phyloP scores from a whole-genome alignment of 768 basidiomycete species.

The Terana coerulea region DNA sequence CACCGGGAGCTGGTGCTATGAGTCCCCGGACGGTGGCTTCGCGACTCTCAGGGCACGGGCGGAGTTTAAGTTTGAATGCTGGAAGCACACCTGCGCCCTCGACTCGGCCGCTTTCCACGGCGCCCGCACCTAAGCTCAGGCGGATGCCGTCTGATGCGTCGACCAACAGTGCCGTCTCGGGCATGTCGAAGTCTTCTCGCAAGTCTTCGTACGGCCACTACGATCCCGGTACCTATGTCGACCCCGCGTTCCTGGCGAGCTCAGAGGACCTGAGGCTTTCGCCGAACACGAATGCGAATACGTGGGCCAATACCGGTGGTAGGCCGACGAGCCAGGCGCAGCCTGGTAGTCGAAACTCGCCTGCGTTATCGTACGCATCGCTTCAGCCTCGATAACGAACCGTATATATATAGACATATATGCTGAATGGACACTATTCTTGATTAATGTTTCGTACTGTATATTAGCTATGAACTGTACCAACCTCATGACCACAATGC shows the following conservation, averaged over 20 bases:
- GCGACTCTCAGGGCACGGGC: conserved; percentile 20
- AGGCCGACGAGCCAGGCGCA: too few species aligned
- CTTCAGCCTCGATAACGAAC: background rate
- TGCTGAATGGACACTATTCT: background rate
- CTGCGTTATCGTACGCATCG: conserved; percentile 17
- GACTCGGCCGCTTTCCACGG: conserved; percentile 18
- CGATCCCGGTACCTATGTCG: conserved; percentile 21
- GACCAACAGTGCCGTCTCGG: conserved; percentile 19
- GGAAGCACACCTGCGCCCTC: conserved; percentile 24
- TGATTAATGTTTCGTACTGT: background rate
- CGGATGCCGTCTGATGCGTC: conserved; percentile 22
- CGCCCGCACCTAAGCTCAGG: conserved; percentile 9
- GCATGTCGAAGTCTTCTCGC: conserved; percentile 12
- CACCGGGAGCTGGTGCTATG: background rate
- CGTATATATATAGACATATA: too few species aligned
- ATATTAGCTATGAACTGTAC: background rate
- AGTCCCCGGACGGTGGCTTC: conserved; percentile 19
- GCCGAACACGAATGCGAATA: conserved; percentile 25
- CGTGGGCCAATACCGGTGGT: conserved; percentile 18
- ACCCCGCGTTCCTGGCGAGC: conserved; percentile 27
- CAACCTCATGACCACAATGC: too few species aligned
- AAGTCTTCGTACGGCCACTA: conserved; percentile 17
- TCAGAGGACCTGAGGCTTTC: conserved; percentile 23
- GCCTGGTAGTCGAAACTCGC: conserved; percentile 14
- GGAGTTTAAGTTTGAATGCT: conserved; percentile 27